These are phyloP conservation scores for Aphanomyces stellatus DNA, from an alignment of 352 stramenopile genomes.

Conservation along the genomic window DNA sequence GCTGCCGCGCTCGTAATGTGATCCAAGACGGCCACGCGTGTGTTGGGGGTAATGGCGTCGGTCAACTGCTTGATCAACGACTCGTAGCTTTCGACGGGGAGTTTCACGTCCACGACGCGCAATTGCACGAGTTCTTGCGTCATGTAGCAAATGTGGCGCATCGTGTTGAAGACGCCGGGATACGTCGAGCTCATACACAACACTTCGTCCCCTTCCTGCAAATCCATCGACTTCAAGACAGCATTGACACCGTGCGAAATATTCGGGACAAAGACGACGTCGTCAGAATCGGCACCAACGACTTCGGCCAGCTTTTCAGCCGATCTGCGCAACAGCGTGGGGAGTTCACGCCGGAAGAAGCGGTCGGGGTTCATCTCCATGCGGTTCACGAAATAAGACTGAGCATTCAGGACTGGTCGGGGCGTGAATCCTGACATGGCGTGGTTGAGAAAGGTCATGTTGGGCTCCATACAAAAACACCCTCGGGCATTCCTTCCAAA, in stretches of 20 bases:
- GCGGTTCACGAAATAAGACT: constrained; percentile 79
- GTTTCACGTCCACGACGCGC: constrained; percentile 71
- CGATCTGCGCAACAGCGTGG: constrained; percentile 50
- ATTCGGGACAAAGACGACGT: constrained; percentile 82
- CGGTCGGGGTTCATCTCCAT: constrained; percentile 82
- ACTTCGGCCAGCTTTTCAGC: constrained; percentile 54
- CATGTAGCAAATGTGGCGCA: constrained; percentile 77
- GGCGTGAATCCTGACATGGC: constrained; percentile 69
- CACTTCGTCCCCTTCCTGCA: constrained; percentile 83
- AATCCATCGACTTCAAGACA: constrained; percentile 72
- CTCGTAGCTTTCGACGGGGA: constrained; percentile 65
- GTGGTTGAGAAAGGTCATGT: constrained; percentile 74
- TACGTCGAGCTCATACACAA: constrained; percentile 84
- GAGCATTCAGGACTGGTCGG: constrained; percentile 69
- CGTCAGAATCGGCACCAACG: constrained; percentile 58
- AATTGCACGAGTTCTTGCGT: constrained; percentile 85
- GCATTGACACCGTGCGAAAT: constrained; percentile 78
- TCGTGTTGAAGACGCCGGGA: constrained; percentile 70
- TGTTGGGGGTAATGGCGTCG: constrained; percentile 70
- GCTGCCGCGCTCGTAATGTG: constrained; percentile 72
- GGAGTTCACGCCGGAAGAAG: constrained; percentile 67
- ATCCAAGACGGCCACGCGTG: constrained; percentile 71
- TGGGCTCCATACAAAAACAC: constrained; percentile 74
- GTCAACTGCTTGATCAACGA: constrained; percentile 57
- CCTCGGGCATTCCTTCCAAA: constrained; percentile 59